These are phyloP conservation scores for Vitis labrusca DNA, from an alignment of 164 flowering plant genomes.

Conservation along the genomic window DNA sequence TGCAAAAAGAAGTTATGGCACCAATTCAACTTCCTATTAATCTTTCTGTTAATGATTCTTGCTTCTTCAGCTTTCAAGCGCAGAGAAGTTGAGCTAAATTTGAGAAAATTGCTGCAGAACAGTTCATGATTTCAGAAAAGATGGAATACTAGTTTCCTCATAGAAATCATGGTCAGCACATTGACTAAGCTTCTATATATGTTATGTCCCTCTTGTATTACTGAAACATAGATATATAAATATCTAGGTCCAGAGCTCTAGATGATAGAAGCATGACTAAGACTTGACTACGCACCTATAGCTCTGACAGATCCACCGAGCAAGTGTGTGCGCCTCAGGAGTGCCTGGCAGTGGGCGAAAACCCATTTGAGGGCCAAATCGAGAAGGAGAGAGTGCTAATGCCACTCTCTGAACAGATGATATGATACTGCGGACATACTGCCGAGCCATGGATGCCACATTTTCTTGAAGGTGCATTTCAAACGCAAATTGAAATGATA, in stretches of 20 bases:
- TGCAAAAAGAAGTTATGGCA: no score
- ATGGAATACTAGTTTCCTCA: no score
- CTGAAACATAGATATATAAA: no score
- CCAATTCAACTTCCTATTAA: no score
- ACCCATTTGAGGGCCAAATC: conserved; percentile 29
- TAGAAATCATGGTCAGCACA: no score
- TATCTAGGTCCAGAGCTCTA: background rate
- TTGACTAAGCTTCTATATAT: no score
- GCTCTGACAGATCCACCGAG: conserved; percentile 69
- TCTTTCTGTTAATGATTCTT: no score
- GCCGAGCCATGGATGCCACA: conserved; percentile 65
- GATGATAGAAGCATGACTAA: background rate
- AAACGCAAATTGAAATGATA: conserved; percentile 69
- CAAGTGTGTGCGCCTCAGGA: conserved; percentile 63
- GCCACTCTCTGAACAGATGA: conserved; percentile 74
- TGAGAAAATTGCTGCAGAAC: no score
- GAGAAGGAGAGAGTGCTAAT: conserved; percentile 61
- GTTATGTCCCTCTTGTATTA: no score
- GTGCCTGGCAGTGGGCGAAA: conserved; percentile 42
- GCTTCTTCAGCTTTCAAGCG: no score
- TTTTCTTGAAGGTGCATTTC: conserved; percentile 61
- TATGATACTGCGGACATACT: conserved; percentile 60
- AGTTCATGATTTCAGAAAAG: no score
- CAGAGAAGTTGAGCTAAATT: no score
- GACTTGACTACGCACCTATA: conserved; percentile 35